Base-by-base conservation (phyloP, 345 rosid genomes). In the Arabidopsis suecica region DNA sequence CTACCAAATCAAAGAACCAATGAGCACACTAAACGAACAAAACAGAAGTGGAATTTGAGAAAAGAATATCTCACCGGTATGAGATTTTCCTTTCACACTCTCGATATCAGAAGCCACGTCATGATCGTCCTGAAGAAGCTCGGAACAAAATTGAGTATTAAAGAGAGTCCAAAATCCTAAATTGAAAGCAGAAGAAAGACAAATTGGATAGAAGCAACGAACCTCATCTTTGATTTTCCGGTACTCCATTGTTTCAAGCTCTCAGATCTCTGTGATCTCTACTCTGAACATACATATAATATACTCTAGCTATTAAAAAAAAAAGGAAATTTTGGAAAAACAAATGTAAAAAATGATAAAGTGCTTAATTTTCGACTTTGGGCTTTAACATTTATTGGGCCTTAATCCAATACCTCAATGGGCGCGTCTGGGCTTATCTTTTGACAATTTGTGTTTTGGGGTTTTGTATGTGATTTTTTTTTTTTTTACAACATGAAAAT, bases 201-300 rank as follows among this genome's bases (percentile, higher is more conserved):
- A 14, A 36, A 51, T 9, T 13, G 65, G 61, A n/a, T 5, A 18
- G 9, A 75, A 25, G 32, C 13, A 5, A 45, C 41, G 14, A 49
- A 90, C 96, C 89, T 86, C 88, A 42, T 88, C 96, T 82, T 92
- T 90, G 79, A 92, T 84, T 78, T 90, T 92, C 70, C 87, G 79
- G 61, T 90, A 86, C 75, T 92, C 97, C 97, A 92, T 90, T 80
- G 47, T 30, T 47, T 65, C 61, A 61, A 56, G 37, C 75, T 47
- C 64, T 61, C 69, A 71, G 84, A 83, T 85, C 88, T 75, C 83
- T 68, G 30, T 61, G 79, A 76, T 60, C 74, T 61, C 65, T 65
- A 33, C 59, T 65, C 50, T 9, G 4, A 61, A 23, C 55, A 60
- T 33, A 16, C 49, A 69, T 14, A 61, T n/a, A n/a, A n/a, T n/a